Conservation (phyloP, 352 stramenopile species). For the Phytophthora hybrid region DNA sequence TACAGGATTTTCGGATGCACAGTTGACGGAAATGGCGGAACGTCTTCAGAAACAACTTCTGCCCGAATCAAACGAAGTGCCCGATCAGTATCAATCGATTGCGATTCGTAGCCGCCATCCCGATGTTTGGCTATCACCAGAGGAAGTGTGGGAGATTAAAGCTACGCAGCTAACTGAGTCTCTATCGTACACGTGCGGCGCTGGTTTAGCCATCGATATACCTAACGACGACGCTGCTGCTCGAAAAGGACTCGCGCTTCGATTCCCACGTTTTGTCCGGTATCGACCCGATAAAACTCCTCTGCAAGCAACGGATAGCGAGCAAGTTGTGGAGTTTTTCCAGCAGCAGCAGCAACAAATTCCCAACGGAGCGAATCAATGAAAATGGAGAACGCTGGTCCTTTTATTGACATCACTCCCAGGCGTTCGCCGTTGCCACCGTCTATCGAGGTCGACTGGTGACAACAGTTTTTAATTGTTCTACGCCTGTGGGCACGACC, state of each 20-base stretch:
- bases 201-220: slow-evolving; percentile 4
- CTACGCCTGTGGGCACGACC: background rate
- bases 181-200: slow-evolving; percentile 94
- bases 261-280: slow-evolving; percentile 99
- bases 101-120: slow-evolving; percentile 76
- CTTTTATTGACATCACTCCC: slow-evolving; percentile 6
- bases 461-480: slow-evolving; percentile 13
- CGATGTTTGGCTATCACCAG: slow-evolving; percentile 95
- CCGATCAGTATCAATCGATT: slow-evolving; percentile 50
- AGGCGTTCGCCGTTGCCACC: background rate
- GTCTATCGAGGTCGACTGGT: slow-evolving; percentile 20
- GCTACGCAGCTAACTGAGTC: slow-evolving; percentile 98
- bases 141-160: slow-evolving; percentile 99
- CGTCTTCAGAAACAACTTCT: slow-evolving; percentile 53
- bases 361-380: background rate
- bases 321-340: slow-evolving; percentile 92
- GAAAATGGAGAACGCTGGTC: background rate
- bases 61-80: slow-evolving; percentile 66
- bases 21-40: slow-evolving; percentile 77
- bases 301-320: slow-evolving; percentile 94
- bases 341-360: slow-evolving; percentile 51
- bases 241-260: slow-evolving; percentile 94
- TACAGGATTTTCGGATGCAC: slow-evolving; percentile 98
- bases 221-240: slow-evolving; percentile 6
- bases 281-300: slow-evolving; percentile 96